Evolutionary conservation across 306 rosid species (phyloP), one percentile per base, ranked within the genome.

Genomic region (Malus fusca): DNA sequence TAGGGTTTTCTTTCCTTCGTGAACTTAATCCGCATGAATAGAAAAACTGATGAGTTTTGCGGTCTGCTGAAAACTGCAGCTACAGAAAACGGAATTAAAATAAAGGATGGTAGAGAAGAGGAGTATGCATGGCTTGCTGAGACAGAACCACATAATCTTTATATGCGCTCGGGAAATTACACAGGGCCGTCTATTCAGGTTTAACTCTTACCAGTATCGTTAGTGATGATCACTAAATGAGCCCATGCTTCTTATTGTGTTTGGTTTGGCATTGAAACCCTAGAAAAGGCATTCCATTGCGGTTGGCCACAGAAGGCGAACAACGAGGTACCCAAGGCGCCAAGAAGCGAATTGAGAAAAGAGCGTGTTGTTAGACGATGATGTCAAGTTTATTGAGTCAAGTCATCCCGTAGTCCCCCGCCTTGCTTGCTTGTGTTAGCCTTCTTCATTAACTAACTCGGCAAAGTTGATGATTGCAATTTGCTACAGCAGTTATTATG

Each of bases 41-140:
- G 46, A 28, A 55, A 11, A n/a, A 35, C 53, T 31, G 58, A 62
- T 42, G 30, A 40, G 26, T 25, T 59, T 64, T 73, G 42, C 71
- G 78, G 56, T 66, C 84, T 71, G 60, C 65, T 76, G 40, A 33
- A 70, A 72, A 30, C 56, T 74, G 68, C 88, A 94, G 93, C 96
- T 31, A 58, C 86, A 55, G 88, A 80, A 81, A 80, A 82, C 63
- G 77, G 82, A 76, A 66, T 64, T 12, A 15, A 59, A 56, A 71
- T 80, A 74, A 48, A 76, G 18, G 88, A 76, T 42, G 92, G 84
- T 4, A 86, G 83, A 72, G 92, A 71, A 69, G 96, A 94, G 87
- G 95, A 88, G 51, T 85, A 89, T 81, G 97, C 97, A 65, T 95
- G 98, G 98, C 97, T 95, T 79, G 89, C 84, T 14, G 87, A 87